Evolutionary conservation across 495 filamentous ascomycete species (phyloP).

Genomic region (Gamarada debralockiae): DNA sequence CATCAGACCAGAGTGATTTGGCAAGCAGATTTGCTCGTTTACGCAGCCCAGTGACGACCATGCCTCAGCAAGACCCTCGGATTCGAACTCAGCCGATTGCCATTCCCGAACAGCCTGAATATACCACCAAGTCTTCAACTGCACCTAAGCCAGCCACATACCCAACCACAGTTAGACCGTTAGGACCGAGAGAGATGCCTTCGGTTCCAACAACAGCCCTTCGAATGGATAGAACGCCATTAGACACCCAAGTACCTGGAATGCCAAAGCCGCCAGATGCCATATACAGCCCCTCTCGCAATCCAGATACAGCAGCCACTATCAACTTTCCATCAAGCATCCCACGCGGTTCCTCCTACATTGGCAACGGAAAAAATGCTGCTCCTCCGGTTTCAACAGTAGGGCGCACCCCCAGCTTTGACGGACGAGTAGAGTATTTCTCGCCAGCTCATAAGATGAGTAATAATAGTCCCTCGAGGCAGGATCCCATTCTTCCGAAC

Average conservation of each 20-base stretch:
- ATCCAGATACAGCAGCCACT: constrained; percentile 40
- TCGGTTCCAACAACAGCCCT: constrained; percentile 32
- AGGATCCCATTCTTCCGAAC: constrained; percentile 40
- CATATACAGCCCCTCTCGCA: constrained; percentile 72
- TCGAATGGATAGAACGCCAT: constrained; percentile 31
- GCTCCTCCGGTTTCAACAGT: constrained; percentile 30
- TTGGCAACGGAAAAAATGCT: constrained; percentile 43
- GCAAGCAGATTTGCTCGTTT: constrained; percentile 56
- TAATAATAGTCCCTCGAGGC: constrained; percentile 21
- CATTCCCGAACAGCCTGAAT: constrained; percentile 6
- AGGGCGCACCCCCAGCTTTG: constrained; percentile 16
- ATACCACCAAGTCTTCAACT: background rate
- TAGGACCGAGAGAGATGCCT: constrained; percentile 56
- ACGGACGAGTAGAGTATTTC: constrained; percentile 28
- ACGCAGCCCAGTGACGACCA: constrained; percentile 29
- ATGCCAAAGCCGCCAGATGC: constrained; percentile 80
- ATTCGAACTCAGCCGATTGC: constrained; percentile 36
- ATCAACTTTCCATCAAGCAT: constrained; percentile 46
- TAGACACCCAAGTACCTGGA: constrained; percentile 43
- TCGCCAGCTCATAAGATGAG: constrained; percentile 12
- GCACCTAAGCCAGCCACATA: background rate
- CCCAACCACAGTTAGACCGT: constrained; percentile 34
- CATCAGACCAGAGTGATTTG: constrained; percentile 37
- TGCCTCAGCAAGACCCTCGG: constrained; percentile 31
- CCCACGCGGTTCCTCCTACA: constrained; percentile 43